phyloP scores from a whole-genome alignment of 352 stramenopile genomes.

The Phytophthora macrochlamydospora region DNA sequence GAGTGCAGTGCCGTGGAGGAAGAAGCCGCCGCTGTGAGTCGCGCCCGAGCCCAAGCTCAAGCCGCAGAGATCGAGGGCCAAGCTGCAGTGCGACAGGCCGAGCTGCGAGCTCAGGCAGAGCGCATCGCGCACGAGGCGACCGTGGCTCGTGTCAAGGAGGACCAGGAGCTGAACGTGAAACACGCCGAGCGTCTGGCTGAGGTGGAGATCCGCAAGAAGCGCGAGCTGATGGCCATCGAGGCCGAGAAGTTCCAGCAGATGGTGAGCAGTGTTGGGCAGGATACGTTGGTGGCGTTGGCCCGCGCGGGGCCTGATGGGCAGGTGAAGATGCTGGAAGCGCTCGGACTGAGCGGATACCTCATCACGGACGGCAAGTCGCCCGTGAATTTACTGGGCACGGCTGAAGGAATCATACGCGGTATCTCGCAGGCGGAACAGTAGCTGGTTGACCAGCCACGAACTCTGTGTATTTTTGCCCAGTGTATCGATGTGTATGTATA shows the following conservation, averaged over 20 bases:
- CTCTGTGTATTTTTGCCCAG: too few species aligned
- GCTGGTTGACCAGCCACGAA: not conserved
- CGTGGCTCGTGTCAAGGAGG: slow-evolving; percentile 56
- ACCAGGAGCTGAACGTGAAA: slow-evolving; percentile 62
- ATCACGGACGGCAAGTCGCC: slow-evolving; percentile 86
- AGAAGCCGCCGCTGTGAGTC: slow-evolving; percentile 65
- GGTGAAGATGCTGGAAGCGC: slow-evolving; percentile 76
- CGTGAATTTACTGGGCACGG: slow-evolving; percentile 77
- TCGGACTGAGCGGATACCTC: slow-evolving; percentile 82
- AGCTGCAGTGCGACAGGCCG: slow-evolving; percentile 70
- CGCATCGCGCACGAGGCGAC: slow-evolving; percentile 72
- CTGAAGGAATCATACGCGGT: slow-evolving; percentile 73
- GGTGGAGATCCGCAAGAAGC: slow-evolving; percentile 77
- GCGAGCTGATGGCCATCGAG: slow-evolving; percentile 79
- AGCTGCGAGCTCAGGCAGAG: slow-evolving; percentile 67
- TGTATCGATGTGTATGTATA: not conserved
- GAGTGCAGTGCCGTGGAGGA: slow-evolving; percentile 76
- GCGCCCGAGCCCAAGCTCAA: slow-evolving; percentile 61
- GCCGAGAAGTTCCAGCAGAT: slow-evolving; percentile 86
- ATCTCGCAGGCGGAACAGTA: slow-evolving; percentile 51
- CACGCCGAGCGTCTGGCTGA: slow-evolving; percentile 68
- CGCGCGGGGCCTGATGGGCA: slow-evolving; percentile 75
- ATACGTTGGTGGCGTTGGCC: slow-evolving; percentile 78
- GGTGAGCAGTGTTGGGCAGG: slow-evolving; percentile 72
- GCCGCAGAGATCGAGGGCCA: slow-evolving; percentile 77